Percentiles rank a stretch among this genome's conserved stretches.
phyloP scores from a whole-genome alignment of 208 protist species.

The Crithidia fasciculata region DNA sequence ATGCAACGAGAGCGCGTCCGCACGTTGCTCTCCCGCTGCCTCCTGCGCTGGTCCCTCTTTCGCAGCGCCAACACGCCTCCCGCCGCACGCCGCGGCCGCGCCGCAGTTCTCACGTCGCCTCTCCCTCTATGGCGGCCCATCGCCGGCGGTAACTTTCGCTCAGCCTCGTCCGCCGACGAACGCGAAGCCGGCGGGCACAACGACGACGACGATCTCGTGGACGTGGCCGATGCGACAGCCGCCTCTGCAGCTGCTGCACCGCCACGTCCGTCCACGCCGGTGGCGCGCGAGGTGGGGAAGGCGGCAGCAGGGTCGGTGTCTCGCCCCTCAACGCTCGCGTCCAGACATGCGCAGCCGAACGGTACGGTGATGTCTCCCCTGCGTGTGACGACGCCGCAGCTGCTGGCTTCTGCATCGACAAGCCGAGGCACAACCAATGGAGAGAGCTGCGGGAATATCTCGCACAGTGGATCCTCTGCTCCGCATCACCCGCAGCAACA shows the following conservation, averaged over 20 bases:
- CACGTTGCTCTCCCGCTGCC: not conserved
- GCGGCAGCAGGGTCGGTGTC: too few species aligned
- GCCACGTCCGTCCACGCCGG: too few species aligned
- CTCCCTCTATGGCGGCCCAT: conserved; percentile 12
- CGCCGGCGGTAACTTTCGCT: not conserved
- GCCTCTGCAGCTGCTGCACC: not conserved
- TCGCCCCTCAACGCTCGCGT: too few species aligned
- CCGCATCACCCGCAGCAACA: not conserved
- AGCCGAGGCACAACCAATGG: not conserved
- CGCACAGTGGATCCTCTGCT: not conserved
- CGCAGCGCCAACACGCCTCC: not conserved
- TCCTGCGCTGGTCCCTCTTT: not conserved
- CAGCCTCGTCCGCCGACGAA: not conserved
- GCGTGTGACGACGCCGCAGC: not conserved
- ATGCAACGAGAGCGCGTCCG: conserved; percentile 19
- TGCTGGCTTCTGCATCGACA: not conserved
- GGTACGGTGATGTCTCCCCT: not conserved
- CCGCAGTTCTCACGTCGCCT: not conserved
- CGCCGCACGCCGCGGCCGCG: too few species aligned
- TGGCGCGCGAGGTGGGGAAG: too few species aligned
- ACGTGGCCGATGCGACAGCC: not conserved
- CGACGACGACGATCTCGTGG: not conserved
- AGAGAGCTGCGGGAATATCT: not conserved
- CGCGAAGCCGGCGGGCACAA: not conserved
- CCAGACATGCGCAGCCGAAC: too few species aligned